Percentiles rank a stretch among this genome's conserved stretches.
These are phyloP conservation scores for Lippia alba DNA, from an alignment of 305 asterid species.

Conservation along the genomic window DNA sequence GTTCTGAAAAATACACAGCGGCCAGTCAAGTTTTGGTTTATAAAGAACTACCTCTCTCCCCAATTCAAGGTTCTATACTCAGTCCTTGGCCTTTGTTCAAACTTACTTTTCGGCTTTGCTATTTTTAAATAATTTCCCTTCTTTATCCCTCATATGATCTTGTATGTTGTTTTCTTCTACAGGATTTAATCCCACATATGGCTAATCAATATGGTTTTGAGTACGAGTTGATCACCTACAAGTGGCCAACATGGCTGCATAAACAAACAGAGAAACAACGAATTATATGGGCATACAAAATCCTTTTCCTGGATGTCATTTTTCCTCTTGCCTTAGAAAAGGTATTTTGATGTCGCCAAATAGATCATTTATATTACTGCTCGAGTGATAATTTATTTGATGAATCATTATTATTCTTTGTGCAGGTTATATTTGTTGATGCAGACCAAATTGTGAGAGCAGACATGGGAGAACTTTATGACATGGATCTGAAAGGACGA, in stretches of 20 bases:
- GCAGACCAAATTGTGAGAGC: conserved; percentile 97
- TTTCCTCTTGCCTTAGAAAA: conserved; percentile 96
- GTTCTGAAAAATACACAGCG: conserved; percentile 89
- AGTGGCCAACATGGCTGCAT: conserved; percentile 99
- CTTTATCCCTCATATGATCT: conserved; percentile 6
- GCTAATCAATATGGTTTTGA: conserved; percentile 93
- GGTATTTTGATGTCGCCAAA: conserved; percentile 45
- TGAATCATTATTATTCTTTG: conserved; percentile 29
- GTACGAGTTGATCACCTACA: conserved; percentile 89
- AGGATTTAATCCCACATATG: conserved; percentile 98
- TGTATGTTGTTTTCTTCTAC: conserved; percentile 37
- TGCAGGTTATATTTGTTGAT: conserved; percentile 97
- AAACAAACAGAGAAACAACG: conserved; percentile 98
- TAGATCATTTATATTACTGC: conserved; percentile 5
- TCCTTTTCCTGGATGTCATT: conserved; percentile 97
- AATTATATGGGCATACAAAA: conserved; percentile 97
- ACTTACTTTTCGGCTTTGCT: conserved; percentile 18
- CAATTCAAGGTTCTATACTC: conserved; percentile 79
- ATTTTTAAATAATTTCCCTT: conserved; percentile 17
- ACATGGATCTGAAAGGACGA: conserved; percentile 86
- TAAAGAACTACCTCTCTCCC: conserved; percentile 98
- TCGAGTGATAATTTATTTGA: conserved; percentile 26
- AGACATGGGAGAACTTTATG: conserved; percentile 98
- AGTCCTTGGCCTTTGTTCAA: conserved; percentile 23
- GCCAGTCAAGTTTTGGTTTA: conserved; percentile 98